Base-by-base conservation (phyloP, 352 stramenopile genomes). In the Phytophthora foliorum region DNA sequence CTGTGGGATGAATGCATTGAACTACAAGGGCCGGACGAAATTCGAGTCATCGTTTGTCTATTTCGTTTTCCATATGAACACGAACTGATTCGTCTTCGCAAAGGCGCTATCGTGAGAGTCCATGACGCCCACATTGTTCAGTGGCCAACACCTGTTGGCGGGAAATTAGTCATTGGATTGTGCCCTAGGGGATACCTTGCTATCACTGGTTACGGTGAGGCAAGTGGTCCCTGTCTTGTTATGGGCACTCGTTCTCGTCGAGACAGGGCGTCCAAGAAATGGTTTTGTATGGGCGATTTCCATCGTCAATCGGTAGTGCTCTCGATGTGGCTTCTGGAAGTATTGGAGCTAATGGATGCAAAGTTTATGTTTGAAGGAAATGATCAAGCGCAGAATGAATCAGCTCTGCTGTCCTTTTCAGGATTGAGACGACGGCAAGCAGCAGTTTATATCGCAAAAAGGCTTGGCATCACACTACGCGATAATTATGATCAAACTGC, bases 1-100 rank as follows among this genome's bases (percentile, higher is more conserved):
- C 22, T 81, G 11, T 86, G 75, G 75, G 73, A 86, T 56, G 78
- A 80, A 21, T 86, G 78, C 31, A 67, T 86, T 50, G 75, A 86
- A 42, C 29, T 86, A 7, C 22, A 65, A 5, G 63, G 72, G 4
- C 14, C 11, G 8, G 59, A 72, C 55, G 48, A 49, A 42, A 53
- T 24, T 21, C 56, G 52, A 21, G 62, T 80, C 16, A 55, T 81
- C 24, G 41, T 86, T 39, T 84, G 75, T 31, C 29, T 82, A 4
- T 82, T 82, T 44, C 73, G 74, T 56, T 82, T 80, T 41, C 73
- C 75, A 14, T 67, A 67, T 24, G 61, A 62, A 8, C 36, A 82
- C 19, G 71, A 74, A 44, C 56, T 82, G 31, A 25, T 62, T 45
- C 59, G 61, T 6, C 42, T 86, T 21, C 78, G 78, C 44, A 63